These are phyloP conservation scores for Limonium bicolor DNA, from an alignment of 148 eudicot species.

Conservation along the genomic window DNA sequence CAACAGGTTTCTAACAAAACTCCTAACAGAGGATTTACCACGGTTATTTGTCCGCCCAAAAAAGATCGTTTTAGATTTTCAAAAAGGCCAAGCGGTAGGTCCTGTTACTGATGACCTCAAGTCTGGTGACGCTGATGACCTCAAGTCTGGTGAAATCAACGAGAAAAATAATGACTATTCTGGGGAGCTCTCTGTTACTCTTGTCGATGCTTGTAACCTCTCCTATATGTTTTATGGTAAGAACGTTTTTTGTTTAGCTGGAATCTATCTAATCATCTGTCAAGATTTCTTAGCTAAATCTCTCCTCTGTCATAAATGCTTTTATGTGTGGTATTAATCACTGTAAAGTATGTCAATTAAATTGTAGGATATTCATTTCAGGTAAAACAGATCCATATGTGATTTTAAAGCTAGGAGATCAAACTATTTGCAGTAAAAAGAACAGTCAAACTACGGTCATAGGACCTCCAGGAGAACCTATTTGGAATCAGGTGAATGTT, in stretches of 20 bases:
- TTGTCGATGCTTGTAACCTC: constrained; percentile 85
- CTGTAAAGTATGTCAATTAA: not conserved
- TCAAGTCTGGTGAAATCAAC: constrained; percentile 53
- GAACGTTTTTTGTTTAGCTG: too few species aligned
- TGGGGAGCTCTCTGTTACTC: constrained; percentile 93
- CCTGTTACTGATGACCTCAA: constrained; percentile 43
- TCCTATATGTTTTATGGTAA: constrained; percentile 60
- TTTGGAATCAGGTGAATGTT: constrained; percentile 79
- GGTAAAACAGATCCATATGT: constrained; percentile 97
- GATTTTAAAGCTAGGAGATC: constrained; percentile 67
- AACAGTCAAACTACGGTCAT: constrained; percentile 94
- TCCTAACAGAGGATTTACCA: constrained; percentile 91
- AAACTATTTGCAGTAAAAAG: constrained; percentile 77
- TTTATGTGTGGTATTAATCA: not conserved
- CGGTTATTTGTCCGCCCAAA: constrained; percentile 88
- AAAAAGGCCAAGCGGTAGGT: constrained; percentile 76
- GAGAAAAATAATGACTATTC: constrained; percentile 72
- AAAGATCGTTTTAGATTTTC: constrained; percentile 90
- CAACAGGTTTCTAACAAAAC: constrained; percentile 79
- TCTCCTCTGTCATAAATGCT: not conserved
- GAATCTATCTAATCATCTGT: too few species aligned
- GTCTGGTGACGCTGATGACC: constrained; percentile 34
- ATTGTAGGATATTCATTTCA: constrained; percentile 13
- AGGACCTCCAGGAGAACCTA: constrained; percentile 94
- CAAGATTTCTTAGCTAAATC: too few species aligned